Evolutionary conservation across 192 early-diverging fungal genomes (phyloP), one percentile per base, ranked within the genome.

Genomic region (Umbelopsis sp.): DNA sequence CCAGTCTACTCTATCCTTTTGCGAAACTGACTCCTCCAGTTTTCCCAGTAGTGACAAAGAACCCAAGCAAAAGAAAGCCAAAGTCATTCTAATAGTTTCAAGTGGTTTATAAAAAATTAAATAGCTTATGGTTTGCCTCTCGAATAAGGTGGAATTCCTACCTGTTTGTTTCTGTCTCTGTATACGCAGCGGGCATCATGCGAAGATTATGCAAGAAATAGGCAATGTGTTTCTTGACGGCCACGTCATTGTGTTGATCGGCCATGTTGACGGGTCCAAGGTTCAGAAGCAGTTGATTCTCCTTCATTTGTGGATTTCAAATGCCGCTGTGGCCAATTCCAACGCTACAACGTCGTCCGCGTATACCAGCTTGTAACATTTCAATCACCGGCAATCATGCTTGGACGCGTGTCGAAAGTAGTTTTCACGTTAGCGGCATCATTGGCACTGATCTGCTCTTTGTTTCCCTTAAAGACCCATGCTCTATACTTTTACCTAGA

Each of bases 401-500:
- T 61, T 27, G 55, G 55, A 61, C 55, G 55, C 55, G 55, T 61
- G 55, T 61, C 55, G 33, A 61, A 61, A 30, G 55, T 30, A 61
- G 55, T 61, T 27, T 27, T 61, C 18, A n/a, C 55, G 25, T 25
- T 61, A 61, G 55, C 55, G 25, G 16, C 55, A 61, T 35, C 55
- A 11, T 61, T 61, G 55, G 55, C 55, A 61, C 55, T 61, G 30
- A 61, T 61, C 27, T 61, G 55, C 33, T 25, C 55, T 18, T 30
- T 61, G 30, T 35, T 61, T 30, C 55, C 55, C 13, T 61, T 30
- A 35, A 35, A 25, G 33, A 33, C 55, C 18, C 65, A 80, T 41
- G 91, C 89, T 13, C 85, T 98, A 66, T 92, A 98, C 78, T 97
- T 98, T 74, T 98, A 96, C 72, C 87, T 97, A 18, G 95, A 94